Base-by-base conservation (phyloP, 495 filamentous ascomycete genomes). In the Penicillium nucicola region DNA sequence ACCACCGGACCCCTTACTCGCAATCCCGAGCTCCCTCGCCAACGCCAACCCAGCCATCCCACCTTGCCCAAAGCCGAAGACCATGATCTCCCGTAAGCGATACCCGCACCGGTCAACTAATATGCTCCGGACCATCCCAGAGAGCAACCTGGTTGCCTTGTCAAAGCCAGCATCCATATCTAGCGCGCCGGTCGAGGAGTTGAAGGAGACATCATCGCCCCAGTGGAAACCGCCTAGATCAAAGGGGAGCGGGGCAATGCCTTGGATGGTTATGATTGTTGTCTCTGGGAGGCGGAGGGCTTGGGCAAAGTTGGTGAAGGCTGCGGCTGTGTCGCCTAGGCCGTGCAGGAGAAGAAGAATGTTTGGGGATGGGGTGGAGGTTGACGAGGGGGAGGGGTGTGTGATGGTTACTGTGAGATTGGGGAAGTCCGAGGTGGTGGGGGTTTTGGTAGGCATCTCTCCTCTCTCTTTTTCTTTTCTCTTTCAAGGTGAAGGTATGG, bases 341-440 rank as follows among this genome's bases (percentile, higher is more conserved):
- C 92, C 91, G 70, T 98, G 92, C 35, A 97, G 84, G 41, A 97
- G 82, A 64, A 97, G 67, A 32, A 97, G 86, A 61, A 96, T 77
- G 58, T 91, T 84, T 15, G 83, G 84, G 45, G 82, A 60, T 43
- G 62, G 70, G 38, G 41, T 55, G 48, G 44, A 56, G 55, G 41
- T 30, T 43, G 28, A 9, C 28, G 42, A 34, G 19, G 51, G 17
- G 33, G 55, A 40, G 14, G 65, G 53, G 43, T 62, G 48, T 25
- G 69, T 71, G 67, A 82, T 63, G 42, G 72, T 74, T 23, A 81
- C 53, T 42, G 61, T 70, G 41, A 78, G 58, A 40, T 63, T 40
- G 23, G 71, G 74, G 57, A 86, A 86, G 68, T 85, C 82, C 39
- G 68, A 58, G 23, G 31, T 57, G 13, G 51, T 56, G 41, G 74